These are phyloP conservation scores for Curvularia spicifera DNA, from an alignment of 2,329 filamentous ascomycete species.

Conservation along the genomic window DNA sequence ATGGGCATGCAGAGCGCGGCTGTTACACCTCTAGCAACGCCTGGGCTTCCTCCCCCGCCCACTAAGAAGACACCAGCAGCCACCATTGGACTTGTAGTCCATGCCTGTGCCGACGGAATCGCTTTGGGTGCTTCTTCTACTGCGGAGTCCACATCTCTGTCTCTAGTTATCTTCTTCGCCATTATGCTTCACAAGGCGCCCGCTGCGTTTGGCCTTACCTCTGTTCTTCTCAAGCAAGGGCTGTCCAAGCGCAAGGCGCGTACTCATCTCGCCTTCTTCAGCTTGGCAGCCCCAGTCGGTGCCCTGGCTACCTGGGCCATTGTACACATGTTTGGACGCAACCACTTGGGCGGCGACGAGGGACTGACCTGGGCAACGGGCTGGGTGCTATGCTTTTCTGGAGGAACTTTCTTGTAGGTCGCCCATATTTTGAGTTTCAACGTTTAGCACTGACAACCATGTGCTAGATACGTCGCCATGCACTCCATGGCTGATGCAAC, in stretches of 20 bases:
- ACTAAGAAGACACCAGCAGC: constrained; percentile 53
- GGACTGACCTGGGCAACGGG: constrained; percentile 86
- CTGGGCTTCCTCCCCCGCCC: constrained; percentile 45
- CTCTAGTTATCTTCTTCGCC: constrained; percentile 90
- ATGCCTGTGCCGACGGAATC: constrained; percentile 93
- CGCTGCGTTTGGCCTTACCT: constrained; percentile 92
- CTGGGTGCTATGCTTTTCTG: constrained; percentile 91
- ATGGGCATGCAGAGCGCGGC: constrained; percentile 35
- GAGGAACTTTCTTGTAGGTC: constrained; percentile 90
- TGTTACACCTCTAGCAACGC: constrained; percentile 39
- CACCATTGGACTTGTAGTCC: constrained; percentile 93
- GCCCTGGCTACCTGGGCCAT: constrained; percentile 83
- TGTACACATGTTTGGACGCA: constrained; percentile 74
- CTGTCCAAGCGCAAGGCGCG: constrained; percentile 84
- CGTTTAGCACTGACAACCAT: not conserved
- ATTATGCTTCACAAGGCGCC: constrained; percentile 98
- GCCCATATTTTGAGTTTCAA: constrained; percentile 21
- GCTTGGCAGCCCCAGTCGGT: constrained; percentile 84
- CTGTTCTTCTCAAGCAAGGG: constrained; percentile 87
- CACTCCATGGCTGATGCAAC: constrained; percentile 91
- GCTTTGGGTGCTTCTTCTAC: constrained; percentile 85
- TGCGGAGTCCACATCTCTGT: constrained; percentile 68
- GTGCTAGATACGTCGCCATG: constrained; percentile 88
- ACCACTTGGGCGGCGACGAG: constrained; percentile 63
- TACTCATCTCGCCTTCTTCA: constrained; percentile 88